phyloP scores from a whole-genome alignment of 768 basidiomycete genomes.

The Lactarius tabidus region DNA sequence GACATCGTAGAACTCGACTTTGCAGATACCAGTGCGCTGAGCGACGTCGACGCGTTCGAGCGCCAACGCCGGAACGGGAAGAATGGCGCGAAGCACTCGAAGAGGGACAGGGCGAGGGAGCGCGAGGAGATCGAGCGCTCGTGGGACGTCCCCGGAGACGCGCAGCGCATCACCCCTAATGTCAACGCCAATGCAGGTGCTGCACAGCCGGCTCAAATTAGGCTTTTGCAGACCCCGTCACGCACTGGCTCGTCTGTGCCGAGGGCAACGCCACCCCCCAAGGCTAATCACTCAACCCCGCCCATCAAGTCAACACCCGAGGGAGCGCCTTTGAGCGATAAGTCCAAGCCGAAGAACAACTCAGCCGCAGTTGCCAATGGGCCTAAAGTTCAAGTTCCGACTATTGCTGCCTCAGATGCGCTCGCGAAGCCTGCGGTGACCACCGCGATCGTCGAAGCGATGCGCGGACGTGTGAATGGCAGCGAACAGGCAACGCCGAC shows the following conservation, averaged over 20 bases:
- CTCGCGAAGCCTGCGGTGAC: constrained; percentile 18
- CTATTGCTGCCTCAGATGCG: neutral
- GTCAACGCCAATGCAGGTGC: neutral
- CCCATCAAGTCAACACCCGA: neutral
- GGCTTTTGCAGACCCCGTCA: neutral
- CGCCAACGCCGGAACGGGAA: constrained; percentile 30
- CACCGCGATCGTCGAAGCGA: constrained; percentile 19
- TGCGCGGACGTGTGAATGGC: constrained; percentile 21
- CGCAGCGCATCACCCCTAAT: constrained; percentile 6
- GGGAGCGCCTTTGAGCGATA: neutral
- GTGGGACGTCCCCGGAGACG: constrained; percentile 50
- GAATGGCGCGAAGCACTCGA: constrained; percentile 30
- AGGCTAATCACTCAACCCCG: neutral
- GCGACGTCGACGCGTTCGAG: constrained; percentile 58
- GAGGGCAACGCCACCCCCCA: neutral
- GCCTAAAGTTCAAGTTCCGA: neutral
- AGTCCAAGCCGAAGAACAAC: constrained; percentile 17
- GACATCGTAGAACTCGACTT: constrained; percentile 77
- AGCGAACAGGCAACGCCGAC: constrained; percentile 7
- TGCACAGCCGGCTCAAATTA: neutral
- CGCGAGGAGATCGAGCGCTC: constrained; percentile 51
- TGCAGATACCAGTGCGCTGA: constrained; percentile 66
- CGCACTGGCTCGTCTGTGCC: neutral
- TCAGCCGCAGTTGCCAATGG: constrained; percentile 8
- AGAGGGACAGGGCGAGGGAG: constrained; percentile 36